phyloP scores from a whole-genome alignment of 257 asterid genomes.

The Ophiorrhiza pumila region DNA sequence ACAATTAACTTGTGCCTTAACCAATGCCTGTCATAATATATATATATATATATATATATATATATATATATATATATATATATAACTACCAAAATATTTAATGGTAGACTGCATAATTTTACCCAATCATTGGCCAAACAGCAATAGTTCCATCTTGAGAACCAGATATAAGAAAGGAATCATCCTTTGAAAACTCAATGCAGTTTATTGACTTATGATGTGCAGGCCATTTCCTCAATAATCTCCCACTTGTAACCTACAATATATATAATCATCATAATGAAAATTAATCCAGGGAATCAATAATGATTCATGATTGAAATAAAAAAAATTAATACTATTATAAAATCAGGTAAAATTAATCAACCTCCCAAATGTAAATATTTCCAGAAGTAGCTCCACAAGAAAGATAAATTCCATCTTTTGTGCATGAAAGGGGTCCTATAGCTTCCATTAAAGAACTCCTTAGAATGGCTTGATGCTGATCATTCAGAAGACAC shows the following conservation, averaged over 20 bases:
- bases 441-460: conserved; percentile 10
- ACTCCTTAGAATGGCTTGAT: conserved; percentile 9
- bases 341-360: too few relatives aligned
- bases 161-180: conserved; percentile 18
- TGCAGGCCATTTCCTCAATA: conserved; percentile 10
- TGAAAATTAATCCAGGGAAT: not conserved
- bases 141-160: conserved; percentile 17
- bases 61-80: too few relatives aligned
- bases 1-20: too few relatives aligned
- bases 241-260: conserved; percentile 17
- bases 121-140: conserved; percentile 17
- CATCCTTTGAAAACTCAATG: conserved; percentile 15
- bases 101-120: too few relatives aligned
- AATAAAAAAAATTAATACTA: too few relatives aligned
- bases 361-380: conserved; percentile 22
- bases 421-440: conserved; percentile 18
- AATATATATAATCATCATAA: not conserved
- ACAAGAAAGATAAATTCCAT: conserved; percentile 17
- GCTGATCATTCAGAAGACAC: conserved; percentile 5
- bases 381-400: conserved; percentile 22
- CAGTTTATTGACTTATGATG: conserved; percentile 1
- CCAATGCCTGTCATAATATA: too few relatives aligned
- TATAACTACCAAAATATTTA: too few relatives aligned
- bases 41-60: too few relatives aligned
- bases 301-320: too few relatives aligned